Evolutionary conservation across 2,329 filamentous ascomycete species (phyloP), one percentile per base, ranked within the genome.

Genomic region (Talaromyces funiculosus): DNA sequence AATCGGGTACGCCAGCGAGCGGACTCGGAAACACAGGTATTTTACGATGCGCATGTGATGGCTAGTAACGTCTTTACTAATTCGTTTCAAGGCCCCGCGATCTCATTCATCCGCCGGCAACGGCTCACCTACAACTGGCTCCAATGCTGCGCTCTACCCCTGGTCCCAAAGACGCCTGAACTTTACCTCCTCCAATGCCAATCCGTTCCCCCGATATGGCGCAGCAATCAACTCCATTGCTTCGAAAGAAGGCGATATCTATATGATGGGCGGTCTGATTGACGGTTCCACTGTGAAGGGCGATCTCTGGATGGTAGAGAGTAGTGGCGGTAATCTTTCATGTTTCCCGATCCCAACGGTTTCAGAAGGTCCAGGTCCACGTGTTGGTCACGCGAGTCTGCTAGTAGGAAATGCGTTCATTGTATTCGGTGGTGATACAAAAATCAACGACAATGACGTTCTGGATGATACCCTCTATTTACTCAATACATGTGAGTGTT

Each of bases 351-450:
- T 99, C 60, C 86, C 89, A 10, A 97, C 94, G 0, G 94, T 92
- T 0, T 90, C 92, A 20, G 94, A 99, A 75, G 94, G 94, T 0
- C 95, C 94, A 1, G 92, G 94, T 3, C 94, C 95, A 1, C 86
- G 94, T 78, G 94, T 99, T 57, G 94, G 94, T 3, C 94, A 99
- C 77, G 84, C 93, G 20, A 95, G 92, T 80, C 80, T 99, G 69
- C 82, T 99, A 16, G 94, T 99, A 58, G 95, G 95, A 61, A 99
- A 99, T 75, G 94, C 94, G 0, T 99, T 97, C 73, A 99, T 99
- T 67, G 94, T 99, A 12, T 99, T 97, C 71, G 95, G 94, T 54
- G 94, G 94, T 71, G 95, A 99, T 74, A 99, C 94, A 56, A 99
- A 99, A 76, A 89, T 96, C 72, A 92, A 97, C 59, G 94, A 97